Conservation (phyloP, 306 rosid genomes). For the Vigna nakashimae region DNA sequence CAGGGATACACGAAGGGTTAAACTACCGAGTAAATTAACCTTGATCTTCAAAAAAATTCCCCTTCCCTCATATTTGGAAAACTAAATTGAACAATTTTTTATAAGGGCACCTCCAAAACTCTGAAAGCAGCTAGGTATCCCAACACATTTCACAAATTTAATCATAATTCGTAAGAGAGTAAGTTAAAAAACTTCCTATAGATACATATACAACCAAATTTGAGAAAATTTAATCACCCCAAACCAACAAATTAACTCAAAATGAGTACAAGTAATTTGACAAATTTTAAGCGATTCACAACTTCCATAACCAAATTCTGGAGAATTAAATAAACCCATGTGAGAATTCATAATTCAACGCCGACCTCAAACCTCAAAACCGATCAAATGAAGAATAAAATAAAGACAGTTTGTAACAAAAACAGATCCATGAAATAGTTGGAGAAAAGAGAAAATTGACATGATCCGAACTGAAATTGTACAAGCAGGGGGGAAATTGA, state of each 20-base stretch:
- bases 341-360: conserved; percentile 4
- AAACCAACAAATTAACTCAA: background rate
- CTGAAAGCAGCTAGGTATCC: conserved; percentile 1
- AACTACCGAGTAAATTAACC: conserved; percentile 9
- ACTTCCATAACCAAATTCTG: background rate
- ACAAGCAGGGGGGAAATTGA: conserved; percentile 7
- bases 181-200: background rate
- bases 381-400: background rate
- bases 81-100: background rate
- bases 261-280: background rate
- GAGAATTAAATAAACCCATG: conserved; percentile 34
- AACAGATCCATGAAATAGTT: conserved; percentile 16
- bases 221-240: background rate
- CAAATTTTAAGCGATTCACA: background rate
- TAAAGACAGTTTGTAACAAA: background rate
- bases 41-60: background rate
- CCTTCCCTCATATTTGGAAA: background rate
- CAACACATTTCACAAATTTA: conserved; percentile 17
- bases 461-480: conserved; percentile 20
- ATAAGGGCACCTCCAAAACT: background rate
- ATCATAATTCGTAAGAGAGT: conserved; percentile 6
- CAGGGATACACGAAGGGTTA: background rate
- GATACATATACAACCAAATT: conserved; percentile 3
- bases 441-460: background rate
- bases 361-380: conserved; percentile 18